Conservation (phyloP, 2,329 filamentous ascomycete genomes). For the Aspergillus clavatus region DNA sequence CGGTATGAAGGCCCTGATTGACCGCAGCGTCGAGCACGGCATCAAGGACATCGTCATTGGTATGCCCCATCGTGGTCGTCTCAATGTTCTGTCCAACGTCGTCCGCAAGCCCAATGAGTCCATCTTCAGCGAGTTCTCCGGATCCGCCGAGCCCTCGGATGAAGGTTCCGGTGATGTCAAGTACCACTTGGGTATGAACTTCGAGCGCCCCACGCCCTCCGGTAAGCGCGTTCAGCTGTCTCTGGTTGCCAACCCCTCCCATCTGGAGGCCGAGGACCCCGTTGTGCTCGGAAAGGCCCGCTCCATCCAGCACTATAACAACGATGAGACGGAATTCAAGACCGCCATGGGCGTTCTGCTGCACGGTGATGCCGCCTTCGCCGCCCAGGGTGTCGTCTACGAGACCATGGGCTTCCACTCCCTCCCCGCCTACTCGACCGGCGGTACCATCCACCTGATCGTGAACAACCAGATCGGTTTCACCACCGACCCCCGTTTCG, state of each 20-base stretch:
- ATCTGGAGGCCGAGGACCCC: conserved; percentile 96
- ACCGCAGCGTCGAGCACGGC: conserved; percentile 95
- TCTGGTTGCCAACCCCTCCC: conserved; percentile 94
- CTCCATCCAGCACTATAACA: conserved; percentile 98
- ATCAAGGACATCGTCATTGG: conserved; percentile 99
- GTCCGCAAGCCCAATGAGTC: conserved; percentile 99
- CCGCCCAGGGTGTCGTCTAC: conserved; percentile 94
- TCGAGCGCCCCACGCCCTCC: conserved; percentile 94
- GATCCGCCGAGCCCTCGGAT: conserved; percentile 78
- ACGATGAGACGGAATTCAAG: conserved; percentile 82
- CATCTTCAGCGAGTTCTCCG: conserved; percentile 97
- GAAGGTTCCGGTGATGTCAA: conserved; percentile 99
- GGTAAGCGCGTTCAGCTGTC: conserved; percentile 99
- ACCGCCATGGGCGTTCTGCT: conserved; percentile 94
- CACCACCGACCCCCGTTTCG: conserved; percentile 95
- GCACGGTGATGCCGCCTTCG: conserved; percentile 95
- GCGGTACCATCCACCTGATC: conserved; percentile 92
- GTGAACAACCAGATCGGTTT: conserved; percentile 99
- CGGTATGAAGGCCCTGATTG: conserved; percentile 98
- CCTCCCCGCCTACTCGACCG: conserved; percentile 91
- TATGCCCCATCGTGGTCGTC: conserved; percentile 97
- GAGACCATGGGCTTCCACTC: conserved; percentile 98
- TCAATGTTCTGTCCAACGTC: conserved; percentile 97
- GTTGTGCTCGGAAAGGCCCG: conserved; percentile 96
- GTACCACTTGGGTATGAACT: conserved; percentile 99